Conservation (phyloP, 768 basidiomycete species). For the Rhodosporidiobolus odoratus region DNA sequence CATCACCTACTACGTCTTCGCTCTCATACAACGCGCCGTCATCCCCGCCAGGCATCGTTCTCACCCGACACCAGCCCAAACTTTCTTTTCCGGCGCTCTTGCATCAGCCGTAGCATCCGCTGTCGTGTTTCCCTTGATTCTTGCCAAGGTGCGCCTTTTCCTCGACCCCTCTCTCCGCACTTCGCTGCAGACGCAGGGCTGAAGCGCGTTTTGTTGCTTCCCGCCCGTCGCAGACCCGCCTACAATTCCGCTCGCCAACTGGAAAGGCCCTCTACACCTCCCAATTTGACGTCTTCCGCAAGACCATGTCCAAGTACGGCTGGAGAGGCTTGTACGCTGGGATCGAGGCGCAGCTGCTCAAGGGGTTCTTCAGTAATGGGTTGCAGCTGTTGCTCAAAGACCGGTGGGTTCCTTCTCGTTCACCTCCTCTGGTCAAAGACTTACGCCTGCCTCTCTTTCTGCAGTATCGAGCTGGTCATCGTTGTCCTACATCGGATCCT, state of each 20-base stretch:
- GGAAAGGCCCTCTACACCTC: constrained; percentile 37
- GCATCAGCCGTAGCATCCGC: constrained; percentile 55
- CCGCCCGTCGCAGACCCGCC: constrained; percentile 28
- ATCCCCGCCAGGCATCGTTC: constrained; percentile 41
- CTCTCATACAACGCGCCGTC: constrained; percentile 52
- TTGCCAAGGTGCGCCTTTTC: constrained; percentile 51
- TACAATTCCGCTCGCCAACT: constrained; percentile 40
- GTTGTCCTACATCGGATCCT: constrained; percentile 8
- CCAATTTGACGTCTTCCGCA: constrained; percentile 36
- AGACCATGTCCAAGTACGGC: constrained; percentile 40
- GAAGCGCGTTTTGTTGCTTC: too few species aligned
- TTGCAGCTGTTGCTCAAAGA: constrained; percentile 60
- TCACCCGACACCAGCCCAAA: constrained; percentile 51
- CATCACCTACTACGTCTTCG: constrained; percentile 57
- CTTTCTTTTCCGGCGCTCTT: constrained; percentile 58
- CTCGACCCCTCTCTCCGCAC: neutral
- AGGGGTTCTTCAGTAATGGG: constrained; percentile 58
- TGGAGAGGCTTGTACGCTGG: constrained; percentile 47
- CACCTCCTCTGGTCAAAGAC: neutral
- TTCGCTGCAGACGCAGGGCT: too few species aligned
- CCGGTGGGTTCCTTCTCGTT: constrained; percentile 44
- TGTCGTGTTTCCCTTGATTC: constrained; percentile 58
- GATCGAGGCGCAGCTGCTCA: constrained; percentile 42
- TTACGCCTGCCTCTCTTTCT: neutral
- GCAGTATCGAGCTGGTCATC: constrained; percentile 14